A percentile compares a stretch with the other conserved stretches of the same genome.
Evolutionary conservation across 192 early-diverging fungal genomes (phyloP).

Genomic region (Phycomyces blakesleeanus): DNA sequence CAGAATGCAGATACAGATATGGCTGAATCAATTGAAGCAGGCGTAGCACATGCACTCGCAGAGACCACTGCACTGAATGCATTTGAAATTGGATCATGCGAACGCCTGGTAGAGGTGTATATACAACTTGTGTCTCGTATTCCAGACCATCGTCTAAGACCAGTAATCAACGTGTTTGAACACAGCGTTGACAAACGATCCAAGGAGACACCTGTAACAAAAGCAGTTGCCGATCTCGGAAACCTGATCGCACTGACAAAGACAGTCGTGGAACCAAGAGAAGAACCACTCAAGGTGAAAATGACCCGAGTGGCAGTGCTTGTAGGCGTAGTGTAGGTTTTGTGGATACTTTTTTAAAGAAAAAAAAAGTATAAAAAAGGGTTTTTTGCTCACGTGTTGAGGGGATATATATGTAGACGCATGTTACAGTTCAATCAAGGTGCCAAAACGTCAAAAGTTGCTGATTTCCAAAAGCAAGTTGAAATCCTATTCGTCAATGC

Average conservation of each 20-base stretch:
- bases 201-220: constrained; percentile 7
- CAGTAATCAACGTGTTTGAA: constrained; percentile 18
- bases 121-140: neutral
- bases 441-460: constrained; percentile 15
- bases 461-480: neutral
- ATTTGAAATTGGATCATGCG: constrained; percentile 14
- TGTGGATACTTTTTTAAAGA: neutral
- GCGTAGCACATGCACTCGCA: constrained; percentile 26
- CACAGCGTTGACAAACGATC: constrained; percentile 25
- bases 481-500: constrained; percentile 6
- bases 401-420: constrained; percentile 16
- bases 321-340: constrained; percentile 28
- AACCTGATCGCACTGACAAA: constrained; percentile 6
- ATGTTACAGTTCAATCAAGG: constrained; percentile 30
- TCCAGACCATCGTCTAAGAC: constrained; percentile 1
- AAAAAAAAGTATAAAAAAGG: too few relatives aligned
- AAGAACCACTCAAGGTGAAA: neutral
- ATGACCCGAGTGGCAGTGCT: constrained; percentile 11
- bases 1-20: neutral
- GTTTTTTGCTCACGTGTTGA: neutral
- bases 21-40: constrained; percentile 20
- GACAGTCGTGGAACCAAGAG: neutral
- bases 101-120: constrained; percentile 2
- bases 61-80: constrained; percentile 16
- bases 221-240: constrained; percentile 12